phyloP scores from a whole-genome alignment of 495 filamentous ascomycete genomes.

The Xanthoparmelia taractica region DNA sequence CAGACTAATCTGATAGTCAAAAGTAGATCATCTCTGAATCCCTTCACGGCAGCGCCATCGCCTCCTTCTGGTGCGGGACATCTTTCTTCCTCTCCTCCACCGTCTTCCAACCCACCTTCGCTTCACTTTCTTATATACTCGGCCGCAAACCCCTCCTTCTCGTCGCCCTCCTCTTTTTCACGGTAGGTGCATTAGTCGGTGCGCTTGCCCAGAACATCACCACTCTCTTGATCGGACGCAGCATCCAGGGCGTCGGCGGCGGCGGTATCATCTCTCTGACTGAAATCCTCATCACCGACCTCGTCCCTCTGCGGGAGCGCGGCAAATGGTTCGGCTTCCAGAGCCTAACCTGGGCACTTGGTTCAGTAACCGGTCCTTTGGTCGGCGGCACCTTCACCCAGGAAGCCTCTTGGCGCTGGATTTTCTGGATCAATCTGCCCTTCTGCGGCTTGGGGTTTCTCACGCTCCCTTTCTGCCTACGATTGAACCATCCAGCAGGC shows the following conservation, averaged over 20 bases:
- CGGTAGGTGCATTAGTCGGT: slow-evolving; percentile 45
- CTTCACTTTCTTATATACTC: slow-evolving; percentile 51
- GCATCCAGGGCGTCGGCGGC: slow-evolving; percentile 47
- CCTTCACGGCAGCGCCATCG: slow-evolving; percentile 46
- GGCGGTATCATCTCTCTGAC: slow-evolving; percentile 46
- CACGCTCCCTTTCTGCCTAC: slow-evolving; percentile 24
- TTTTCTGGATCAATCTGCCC: slow-evolving; percentile 39
- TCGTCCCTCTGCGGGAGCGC: slow-evolving; percentile 39
- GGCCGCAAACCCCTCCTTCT: slow-evolving; percentile 42
- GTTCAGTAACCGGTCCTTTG: slow-evolving; percentile 31
- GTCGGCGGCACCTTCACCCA: slow-evolving; percentile 40
- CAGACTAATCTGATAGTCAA: background rate
- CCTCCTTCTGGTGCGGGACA: slow-evolving; percentile 63
- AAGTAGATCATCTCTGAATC: slow-evolving; percentile 41
- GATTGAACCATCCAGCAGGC: slow-evolving; percentile 7
- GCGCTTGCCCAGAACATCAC: slow-evolving; percentile 43
- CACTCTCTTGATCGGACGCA: slow-evolving; percentile 51
- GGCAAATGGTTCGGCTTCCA: slow-evolving; percentile 36
- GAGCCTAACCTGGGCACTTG: slow-evolving; percentile 22
- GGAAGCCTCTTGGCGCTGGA: slow-evolving; percentile 21
- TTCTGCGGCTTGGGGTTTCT: slow-evolving; percentile 22
- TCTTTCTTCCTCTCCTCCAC: slow-evolving; percentile 68
- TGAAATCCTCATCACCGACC: slow-evolving; percentile 46
- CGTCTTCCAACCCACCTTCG: slow-evolving; percentile 57
- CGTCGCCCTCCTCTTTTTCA: slow-evolving; percentile 41